Conservation (phyloP, 495 filamentous ascomycete species). For the Penicillium macrosclerotiorum region DNA sequence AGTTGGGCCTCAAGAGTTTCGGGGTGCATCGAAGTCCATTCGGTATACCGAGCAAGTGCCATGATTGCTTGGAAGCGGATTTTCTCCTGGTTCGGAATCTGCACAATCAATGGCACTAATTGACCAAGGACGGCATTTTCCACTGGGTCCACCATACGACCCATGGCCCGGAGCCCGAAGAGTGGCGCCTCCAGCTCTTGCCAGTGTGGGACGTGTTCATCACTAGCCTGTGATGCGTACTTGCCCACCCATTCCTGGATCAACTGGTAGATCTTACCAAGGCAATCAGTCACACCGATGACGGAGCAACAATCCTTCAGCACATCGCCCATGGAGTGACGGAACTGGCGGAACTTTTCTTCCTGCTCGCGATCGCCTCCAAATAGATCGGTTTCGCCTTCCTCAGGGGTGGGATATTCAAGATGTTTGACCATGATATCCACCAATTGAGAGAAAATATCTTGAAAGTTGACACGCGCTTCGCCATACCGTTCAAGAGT, state of each 20-base stretch:
- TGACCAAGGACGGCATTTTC: slow-evolving; percentile 83
- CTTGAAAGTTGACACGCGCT: slow-evolving; percentile 68
- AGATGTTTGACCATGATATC: slow-evolving; percentile 92
- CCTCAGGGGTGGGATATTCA: slow-evolving; percentile 79
- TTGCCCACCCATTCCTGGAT: slow-evolving; percentile 85
- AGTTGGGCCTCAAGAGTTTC: slow-evolving; percentile 89
- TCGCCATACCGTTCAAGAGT: slow-evolving; percentile 85
- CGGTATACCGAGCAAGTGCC: slow-evolving; percentile 93
- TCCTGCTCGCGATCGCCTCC: slow-evolving; percentile 94
- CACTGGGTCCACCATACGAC: slow-evolving; percentile 88
- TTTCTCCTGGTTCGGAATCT: slow-evolving; percentile 95
- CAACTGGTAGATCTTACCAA: slow-evolving; percentile 77
- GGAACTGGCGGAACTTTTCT: slow-evolving; percentile 95
- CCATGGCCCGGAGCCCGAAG: slow-evolving; percentile 95
- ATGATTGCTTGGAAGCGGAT: slow-evolving; percentile 95
- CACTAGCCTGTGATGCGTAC: slow-evolving; percentile 71
- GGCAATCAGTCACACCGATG: slow-evolving; percentile 85
- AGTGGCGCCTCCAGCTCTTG: slow-evolving; percentile 93
- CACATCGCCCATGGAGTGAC: slow-evolving; percentile 96
- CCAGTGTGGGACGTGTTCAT: slow-evolving; percentile 86
- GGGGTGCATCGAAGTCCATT: slow-evolving; percentile 94
- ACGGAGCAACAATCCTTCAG: slow-evolving; percentile 97
- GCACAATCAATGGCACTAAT: slow-evolving; percentile 86
- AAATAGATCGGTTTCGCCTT: slow-evolving; percentile 79
- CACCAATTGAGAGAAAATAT: slow-evolving; percentile 82